Evolutionary conservation across 371 early-diverging fungal species (phyloP).

Genomic region (Massospora cicadina): DNA sequence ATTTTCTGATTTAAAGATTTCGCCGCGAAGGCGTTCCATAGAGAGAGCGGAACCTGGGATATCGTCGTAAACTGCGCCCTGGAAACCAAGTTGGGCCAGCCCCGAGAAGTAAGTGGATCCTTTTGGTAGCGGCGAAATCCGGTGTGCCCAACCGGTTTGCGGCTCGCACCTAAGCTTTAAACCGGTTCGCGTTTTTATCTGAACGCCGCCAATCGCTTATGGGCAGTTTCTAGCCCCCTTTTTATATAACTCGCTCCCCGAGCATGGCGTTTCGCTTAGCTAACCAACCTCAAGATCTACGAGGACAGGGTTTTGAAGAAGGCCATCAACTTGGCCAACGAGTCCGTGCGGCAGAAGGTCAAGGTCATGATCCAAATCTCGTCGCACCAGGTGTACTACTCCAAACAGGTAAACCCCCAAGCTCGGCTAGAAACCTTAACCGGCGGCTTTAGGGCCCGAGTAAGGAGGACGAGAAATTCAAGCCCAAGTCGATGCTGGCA

Average conservation of each 20-base stretch:
- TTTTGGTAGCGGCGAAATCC: no score
- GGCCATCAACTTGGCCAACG: background rate
- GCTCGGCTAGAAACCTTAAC: background rate
- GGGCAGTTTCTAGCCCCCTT: no score
- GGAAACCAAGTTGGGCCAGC: slow-evolving; percentile 2
- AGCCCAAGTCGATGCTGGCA: background rate
- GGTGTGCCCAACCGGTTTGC: no score
- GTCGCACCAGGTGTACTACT: background rate
- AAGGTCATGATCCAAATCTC: background rate
- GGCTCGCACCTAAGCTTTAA: no score
- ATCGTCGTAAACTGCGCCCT: slow-evolving; percentile 3
- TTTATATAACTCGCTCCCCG: no score
- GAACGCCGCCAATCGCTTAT: no score
- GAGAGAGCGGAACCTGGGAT: slow-evolving; percentile 8
- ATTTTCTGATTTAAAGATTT: background rate
- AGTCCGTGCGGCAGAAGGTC: background rate
- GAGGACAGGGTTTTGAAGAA: background rate
- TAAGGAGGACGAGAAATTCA: background rate
- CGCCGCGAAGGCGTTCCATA: background rate
- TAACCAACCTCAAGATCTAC: background rate
- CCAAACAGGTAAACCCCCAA: background rate
- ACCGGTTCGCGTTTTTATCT: no score
- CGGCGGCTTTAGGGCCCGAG: background rate
- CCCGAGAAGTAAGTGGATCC: slow-evolving; percentile 7
- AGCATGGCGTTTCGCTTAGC: no score